Evolutionary conservation across 306 rosid species (phyloP), one percentile per base, ranked within the genome.

Genomic region (Vigna nakashimae): DNA sequence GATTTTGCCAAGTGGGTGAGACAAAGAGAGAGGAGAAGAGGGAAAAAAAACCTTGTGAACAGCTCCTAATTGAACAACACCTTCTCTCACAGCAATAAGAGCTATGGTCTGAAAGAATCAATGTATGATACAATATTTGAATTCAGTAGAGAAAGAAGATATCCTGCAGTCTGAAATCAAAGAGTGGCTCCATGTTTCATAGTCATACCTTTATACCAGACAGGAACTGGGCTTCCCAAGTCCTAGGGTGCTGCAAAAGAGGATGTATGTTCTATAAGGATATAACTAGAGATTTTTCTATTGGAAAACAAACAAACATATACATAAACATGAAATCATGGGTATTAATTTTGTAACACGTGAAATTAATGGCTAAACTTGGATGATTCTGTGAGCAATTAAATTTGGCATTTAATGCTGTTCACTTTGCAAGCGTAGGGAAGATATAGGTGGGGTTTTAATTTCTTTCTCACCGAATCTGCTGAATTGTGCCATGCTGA

Each of bases 171-270:
- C 16, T 45, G 22, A 74, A 69, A 73, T 6, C 16, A 26, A 18
- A 17, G 46, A 62, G 28, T n/a, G 71, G 3, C 9, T 65, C 32
- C 38, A 49, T n/a, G 36, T 53, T 10, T 73, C 24, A 75, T 46
- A 34, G 7, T 22, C 59, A 43, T 69, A 94, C 96, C 99, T 96
- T 92, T 80, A 96, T 93, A 77, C 99, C 99, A 74, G 98, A 96
- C 86, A 92, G 91, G 82, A 96, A 96, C 89, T 96, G 99, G 42
- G 99, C 98, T 87, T 96, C 99, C 99, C 99, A 96, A 56, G 99
- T 96, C 82, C 99, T 82, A 82, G 99, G 99, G 75, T 92, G 97
- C 99, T 96, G 93, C 28, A 81, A 83, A 81, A 60, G 63, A 20
- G 66, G 4, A 82, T 7, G 36, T 45, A 81, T 17, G 17, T 30